Conservation (phyloP, 2,329 filamentous ascomycete species). For the Penicillium olsonii region DNA sequence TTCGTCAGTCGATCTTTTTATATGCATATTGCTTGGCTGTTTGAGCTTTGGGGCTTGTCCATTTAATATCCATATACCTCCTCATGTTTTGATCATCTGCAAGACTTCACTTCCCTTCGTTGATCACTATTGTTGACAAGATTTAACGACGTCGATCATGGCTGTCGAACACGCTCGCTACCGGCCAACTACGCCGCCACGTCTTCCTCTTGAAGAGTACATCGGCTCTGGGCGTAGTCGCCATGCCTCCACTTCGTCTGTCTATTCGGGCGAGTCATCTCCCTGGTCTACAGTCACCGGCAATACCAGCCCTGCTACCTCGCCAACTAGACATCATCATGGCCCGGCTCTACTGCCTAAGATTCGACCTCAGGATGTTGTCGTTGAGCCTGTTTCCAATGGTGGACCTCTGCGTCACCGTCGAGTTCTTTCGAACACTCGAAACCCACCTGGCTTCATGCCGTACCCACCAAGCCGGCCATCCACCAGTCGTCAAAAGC, state of each 20-base stretch:
- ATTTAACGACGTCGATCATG: conserved; percentile 36
- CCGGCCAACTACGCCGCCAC: conserved; percentile 48
- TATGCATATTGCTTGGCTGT: conserved; percentile 21
- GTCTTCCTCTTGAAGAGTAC: conserved; percentile 35
- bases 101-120: conserved; percentile 1
- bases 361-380: conserved; percentile 81
- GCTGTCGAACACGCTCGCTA: conserved; percentile 45
- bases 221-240: conserved; percentile 54
- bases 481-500: conserved; percentile 47
- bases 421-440: conserved; percentile 56
- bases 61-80: conserved; percentile 44
- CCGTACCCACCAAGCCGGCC: conserved; percentile 51
- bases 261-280: conserved; percentile 67
- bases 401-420: conserved; percentile 58
- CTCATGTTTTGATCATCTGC: conserved; percentile 23
- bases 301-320: conserved; percentile 69
- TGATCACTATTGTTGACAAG: not conserved
- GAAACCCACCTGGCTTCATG: conserved; percentile 51
- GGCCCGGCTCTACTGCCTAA: conserved; percentile 76
- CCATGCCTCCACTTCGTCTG: conserved; percentile 65
- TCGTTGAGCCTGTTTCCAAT: conserved; percentile 61
- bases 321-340: conserved; percentile 73
- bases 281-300: conserved; percentile 69
- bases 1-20: conserved; percentile 30
- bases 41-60: conserved; percentile 24